A percentile compares a stretch with the other conserved stretches of the same genome.
phyloP scores from a whole-genome alignment of 441 rosid species.

The Breynia disticha region DNA sequence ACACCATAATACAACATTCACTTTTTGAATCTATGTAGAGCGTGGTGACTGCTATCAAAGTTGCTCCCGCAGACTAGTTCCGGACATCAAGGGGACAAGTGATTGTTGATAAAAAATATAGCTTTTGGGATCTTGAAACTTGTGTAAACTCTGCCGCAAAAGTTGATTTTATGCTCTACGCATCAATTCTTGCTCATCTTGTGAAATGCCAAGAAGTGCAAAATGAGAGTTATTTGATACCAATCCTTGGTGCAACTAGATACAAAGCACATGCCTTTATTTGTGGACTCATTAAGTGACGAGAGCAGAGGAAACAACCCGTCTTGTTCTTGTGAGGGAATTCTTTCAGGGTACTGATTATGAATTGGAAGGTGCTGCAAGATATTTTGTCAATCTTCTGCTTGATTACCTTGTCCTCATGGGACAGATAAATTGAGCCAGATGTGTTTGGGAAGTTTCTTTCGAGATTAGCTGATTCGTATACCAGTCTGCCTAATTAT shows the following conservation, averaged over 20 bases:
- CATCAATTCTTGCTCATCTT: slow-evolving; percentile 88
- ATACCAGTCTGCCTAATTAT: slow-evolving; percentile 80
- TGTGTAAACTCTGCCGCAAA: slow-evolving; percentile 75
- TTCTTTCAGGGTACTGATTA: slow-evolving; percentile 86
- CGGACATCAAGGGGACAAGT: slow-evolving; percentile 98
- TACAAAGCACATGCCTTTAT: slow-evolving; percentile 84
- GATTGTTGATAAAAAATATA: slow-evolving; percentile 84
- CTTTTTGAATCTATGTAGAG: slow-evolving; percentile 90
- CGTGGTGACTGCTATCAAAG: slow-evolving; percentile 93
- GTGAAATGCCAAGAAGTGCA: slow-evolving; percentile 86
- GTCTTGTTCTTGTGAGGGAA: slow-evolving; percentile 74
- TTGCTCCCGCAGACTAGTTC: slow-evolving; percentile 89
- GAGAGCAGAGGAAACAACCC: slow-evolving; percentile 87
- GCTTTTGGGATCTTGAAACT: slow-evolving; percentile 97
- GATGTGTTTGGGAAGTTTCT: slow-evolving; percentile 98
- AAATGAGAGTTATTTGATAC: slow-evolving; percentile 81
- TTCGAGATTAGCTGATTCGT: slow-evolving; percentile 94
- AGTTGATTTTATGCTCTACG: slow-evolving; percentile 89
- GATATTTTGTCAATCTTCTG: slow-evolving; percentile 86
- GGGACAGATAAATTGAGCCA: slow-evolving; percentile 95
- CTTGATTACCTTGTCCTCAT: slow-evolving; percentile 90
- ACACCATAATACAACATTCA: slow-evolving; percentile 92
- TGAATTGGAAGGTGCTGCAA: slow-evolving; percentile 86
- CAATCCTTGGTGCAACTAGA: slow-evolving; percentile 68
- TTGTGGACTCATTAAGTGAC: slow-evolving; percentile 92